Conservation (phyloP, 768 basidiomycete genomes). For the Termitomyces sp. region DNA sequence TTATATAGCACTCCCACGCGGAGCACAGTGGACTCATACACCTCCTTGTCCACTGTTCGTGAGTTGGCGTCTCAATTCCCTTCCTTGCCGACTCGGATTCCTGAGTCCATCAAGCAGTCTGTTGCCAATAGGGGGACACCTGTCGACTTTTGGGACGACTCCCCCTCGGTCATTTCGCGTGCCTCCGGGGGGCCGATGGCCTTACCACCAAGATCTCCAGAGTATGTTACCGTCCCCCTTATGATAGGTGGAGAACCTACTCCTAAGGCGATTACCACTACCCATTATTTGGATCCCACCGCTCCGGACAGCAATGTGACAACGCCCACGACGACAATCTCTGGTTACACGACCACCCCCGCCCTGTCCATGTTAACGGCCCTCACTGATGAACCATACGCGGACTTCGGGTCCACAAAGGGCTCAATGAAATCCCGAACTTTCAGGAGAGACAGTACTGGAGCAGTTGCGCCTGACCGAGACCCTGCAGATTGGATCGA, state of each 20-base stretch:
- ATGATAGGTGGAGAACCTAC: neutral
- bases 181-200: neutral
- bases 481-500: constrained; percentile 14
- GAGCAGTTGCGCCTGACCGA: constrained; percentile 1
- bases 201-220: neutral
- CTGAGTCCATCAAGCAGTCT: constrained; percentile 18
- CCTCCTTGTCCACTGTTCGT: constrained; percentile 44
- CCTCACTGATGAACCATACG: constrained; percentile 6
- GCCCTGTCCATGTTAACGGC: constrained; percentile 1
- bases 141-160: constrained; percentile 12
- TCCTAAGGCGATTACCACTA: neutral
- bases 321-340: constrained; percentile 7
- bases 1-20: constrained; percentile 6
- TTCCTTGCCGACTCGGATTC: constrained; percentile 37
- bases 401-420: constrained; percentile 6
- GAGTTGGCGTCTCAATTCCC: constrained; percentile 58
- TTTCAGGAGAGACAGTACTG: constrained; percentile 1
- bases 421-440: constrained; percentile 1
- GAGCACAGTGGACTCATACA: constrained; percentile 35
- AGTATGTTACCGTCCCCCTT: neutral
- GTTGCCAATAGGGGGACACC: neutral
- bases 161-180: constrained; percentile 1
- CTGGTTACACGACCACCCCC: constrained; percentile 11
- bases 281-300: neutral
- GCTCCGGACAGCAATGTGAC: constrained; percentile 1